A percentile compares a stretch with the other conserved stretches of the same genome.
Conservation (phyloP, 176 grass and related monocot genomes). For the Pharus latifolius region DNA sequence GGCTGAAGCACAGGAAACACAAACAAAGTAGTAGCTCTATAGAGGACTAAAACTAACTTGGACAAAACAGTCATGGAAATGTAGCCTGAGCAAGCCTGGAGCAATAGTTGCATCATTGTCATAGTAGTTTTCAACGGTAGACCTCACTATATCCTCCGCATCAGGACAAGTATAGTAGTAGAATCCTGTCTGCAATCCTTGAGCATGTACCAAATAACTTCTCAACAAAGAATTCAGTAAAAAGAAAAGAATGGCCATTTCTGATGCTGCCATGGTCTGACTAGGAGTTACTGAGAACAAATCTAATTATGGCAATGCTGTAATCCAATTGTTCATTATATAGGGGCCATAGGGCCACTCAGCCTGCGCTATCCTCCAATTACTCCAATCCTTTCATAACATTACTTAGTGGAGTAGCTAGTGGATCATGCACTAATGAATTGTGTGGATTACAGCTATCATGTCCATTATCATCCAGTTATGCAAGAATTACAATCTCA, state of each 20-base stretch:
- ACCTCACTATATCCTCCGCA: conserved; percentile 53
- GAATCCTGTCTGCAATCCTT: conserved; percentile 51
- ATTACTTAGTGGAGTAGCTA: conserved; percentile 27
- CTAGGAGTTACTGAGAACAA: not conserved
- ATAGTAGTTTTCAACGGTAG: conserved; percentile 56
- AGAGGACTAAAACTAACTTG: conserved; percentile 20
- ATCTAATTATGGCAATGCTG: not conserved
- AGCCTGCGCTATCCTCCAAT: not conserved
- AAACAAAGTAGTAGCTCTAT: not conserved
- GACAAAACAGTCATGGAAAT: conserved; percentile 92
- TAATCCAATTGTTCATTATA: not conserved
- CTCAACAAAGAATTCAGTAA: not conserved
- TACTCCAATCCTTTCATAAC: not conserved
- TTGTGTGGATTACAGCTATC: conserved; percentile 34
- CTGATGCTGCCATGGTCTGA: not conserved
- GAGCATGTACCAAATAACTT: conserved; percentile 6
- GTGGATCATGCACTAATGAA: conserved; percentile 38
- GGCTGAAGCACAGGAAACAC: no score
- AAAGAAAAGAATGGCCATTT: not conserved
- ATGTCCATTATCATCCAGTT: not conserved
- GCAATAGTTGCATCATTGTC: conserved; percentile 47
- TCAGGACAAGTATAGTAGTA: conserved; percentile 54
- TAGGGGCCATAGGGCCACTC: conserved; percentile 17
- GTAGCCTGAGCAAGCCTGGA: conserved; percentile 62
- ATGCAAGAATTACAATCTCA: not conserved